Evolutionary conservation across 805 yeast genomes (phyloP).

Genomic region (Saccharomycopsis oosterbeekiorum): DNA sequence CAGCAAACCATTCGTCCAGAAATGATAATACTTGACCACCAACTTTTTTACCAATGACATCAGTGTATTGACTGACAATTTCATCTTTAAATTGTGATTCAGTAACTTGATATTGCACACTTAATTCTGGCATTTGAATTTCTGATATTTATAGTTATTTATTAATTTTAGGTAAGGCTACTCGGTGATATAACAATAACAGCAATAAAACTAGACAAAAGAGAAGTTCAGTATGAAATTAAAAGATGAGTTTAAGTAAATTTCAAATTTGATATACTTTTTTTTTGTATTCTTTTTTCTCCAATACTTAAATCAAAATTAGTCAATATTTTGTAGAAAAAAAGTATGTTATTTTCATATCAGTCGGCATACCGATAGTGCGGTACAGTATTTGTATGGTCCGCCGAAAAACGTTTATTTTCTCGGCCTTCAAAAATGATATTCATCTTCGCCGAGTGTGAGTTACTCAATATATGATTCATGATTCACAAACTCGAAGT

Average conservation of each 20-base stretch:
- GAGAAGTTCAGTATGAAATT: too few relatives aligned
- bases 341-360: neutral
- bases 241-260: too few relatives aligned
- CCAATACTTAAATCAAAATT: too few relatives aligned
- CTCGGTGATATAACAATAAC: too few relatives aligned
- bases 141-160: neutral
- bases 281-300: too few relatives aligned
- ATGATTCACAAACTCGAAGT: neutral
- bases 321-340: too few relatives aligned
- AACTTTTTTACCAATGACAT: constrained; percentile 74
- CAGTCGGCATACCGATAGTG: neutral
- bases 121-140: neutral
- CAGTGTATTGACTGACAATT: constrained; percentile 44
- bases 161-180: neutral
- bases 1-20: constrained; percentile 95
- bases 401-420: neutral
- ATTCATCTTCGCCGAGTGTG: neutral
- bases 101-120: constrained; percentile 11
- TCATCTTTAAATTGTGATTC: constrained; percentile 35
- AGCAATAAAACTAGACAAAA: too few relatives aligned
- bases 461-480: neutral
- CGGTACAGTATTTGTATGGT: too few relatives aligned
- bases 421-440: neutral
- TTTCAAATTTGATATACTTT: too few relatives aligned
- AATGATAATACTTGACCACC: constrained; percentile 65